phyloP scores from a whole-genome alignment of 345 rosid genomes.

The Noccaea caerulescens region DNA sequence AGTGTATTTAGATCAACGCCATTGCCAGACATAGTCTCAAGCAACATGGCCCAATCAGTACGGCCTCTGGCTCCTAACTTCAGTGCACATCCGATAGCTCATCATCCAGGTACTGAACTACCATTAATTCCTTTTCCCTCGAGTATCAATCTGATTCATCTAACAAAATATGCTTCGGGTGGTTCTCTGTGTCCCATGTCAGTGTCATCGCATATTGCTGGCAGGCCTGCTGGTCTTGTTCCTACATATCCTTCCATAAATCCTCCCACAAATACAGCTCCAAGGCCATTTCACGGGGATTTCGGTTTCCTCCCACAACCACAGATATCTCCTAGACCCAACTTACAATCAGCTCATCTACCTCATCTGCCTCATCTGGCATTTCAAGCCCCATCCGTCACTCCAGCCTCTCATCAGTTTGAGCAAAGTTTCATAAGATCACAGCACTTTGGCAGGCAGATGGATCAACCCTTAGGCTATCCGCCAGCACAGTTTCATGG shows the following conservation, averaged over 20 bases:
- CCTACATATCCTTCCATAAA: slow-evolving; percentile 51
- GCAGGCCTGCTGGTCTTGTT: slow-evolving; percentile 46
- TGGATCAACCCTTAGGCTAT: slow-evolving; percentile 49
- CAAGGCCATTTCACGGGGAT: slow-evolving; percentile 54
- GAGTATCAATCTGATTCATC: slow-evolving; percentile 44
- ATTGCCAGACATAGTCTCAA: slow-evolving; percentile 43
- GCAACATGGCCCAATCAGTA: slow-evolving; percentile 50
- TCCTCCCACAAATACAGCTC: slow-evolving; percentile 42
- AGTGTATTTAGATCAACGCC: slow-evolving; percentile 44
- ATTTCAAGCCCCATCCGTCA: slow-evolving; percentile 49
- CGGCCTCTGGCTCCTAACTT: slow-evolving; percentile 48
- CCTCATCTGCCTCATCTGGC: slow-evolving; percentile 48
- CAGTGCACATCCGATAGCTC: slow-evolving; percentile 45
- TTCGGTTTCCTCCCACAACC: slow-evolving; percentile 65
- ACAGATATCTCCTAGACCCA: slow-evolving; percentile 52
- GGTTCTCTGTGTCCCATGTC: slow-evolving; percentile 41
- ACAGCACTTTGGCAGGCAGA: slow-evolving; percentile 50
- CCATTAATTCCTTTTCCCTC: slow-evolving; percentile 42
- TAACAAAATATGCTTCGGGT: slow-evolving; percentile 46
- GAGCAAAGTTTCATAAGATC: slow-evolving; percentile 54
- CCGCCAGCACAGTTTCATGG: slow-evolving; percentile 38
- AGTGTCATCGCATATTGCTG: slow-evolving; percentile 38
- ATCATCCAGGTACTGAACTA: slow-evolving; percentile 49
- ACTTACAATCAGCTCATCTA: slow-evolving; percentile 45
- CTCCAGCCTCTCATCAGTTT: slow-evolving; percentile 50